Percentiles rank a stretch among this genome's conserved stretches.
These are phyloP conservation scores for Groenewaldozyma sp. DNA, from an alignment of 1,139 yeast species.

Conservation along the genomic window DNA sequence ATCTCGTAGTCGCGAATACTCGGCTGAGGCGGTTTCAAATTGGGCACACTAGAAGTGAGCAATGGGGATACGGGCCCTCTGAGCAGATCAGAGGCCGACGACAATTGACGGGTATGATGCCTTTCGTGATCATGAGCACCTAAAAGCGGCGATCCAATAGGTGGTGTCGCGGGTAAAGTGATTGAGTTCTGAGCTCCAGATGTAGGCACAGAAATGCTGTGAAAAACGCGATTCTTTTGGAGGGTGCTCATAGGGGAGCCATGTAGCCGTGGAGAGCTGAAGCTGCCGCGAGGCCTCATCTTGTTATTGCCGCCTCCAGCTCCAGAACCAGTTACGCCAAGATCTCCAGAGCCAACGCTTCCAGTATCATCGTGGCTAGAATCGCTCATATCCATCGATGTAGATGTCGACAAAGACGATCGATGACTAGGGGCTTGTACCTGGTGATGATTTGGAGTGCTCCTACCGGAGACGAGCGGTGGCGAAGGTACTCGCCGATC, in stretches of 20 bases:
- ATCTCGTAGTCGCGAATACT: constrained; percentile 85
- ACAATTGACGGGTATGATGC: constrained; percentile 23
- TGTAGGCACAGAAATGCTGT: constrained; percentile 3
- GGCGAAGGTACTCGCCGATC: too few species aligned
- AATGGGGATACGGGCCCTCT: constrained; percentile 75
- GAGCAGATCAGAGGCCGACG: constrained; percentile 19
- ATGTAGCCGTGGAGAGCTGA: constrained; percentile 12
- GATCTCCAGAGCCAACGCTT: not conserved
- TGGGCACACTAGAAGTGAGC: constrained; percentile 49
- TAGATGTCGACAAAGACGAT: not conserved
- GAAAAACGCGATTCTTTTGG: constrained; percentile 12
- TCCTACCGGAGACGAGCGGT: not conserved
- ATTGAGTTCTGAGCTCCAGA: constrained; percentile 1
- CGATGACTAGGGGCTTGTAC: too few species aligned
- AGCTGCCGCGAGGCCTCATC: constrained; percentile 14
- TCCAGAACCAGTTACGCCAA: not conserved
- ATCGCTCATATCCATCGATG: not conserved
- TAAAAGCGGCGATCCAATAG: constrained; percentile 22
- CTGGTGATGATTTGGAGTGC: not conserved
- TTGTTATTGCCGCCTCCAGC: constrained; percentile 5
- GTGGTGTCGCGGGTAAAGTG: constrained; percentile 23
- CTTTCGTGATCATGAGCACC: constrained; percentile 21
- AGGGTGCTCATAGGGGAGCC: constrained; percentile 17
- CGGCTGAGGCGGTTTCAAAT: constrained; percentile 40
- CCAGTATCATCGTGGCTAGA: not conserved